phyloP scores from a whole-genome alignment of 176 grass and related monocot genomes.

The Pontederia paniculata region DNA sequence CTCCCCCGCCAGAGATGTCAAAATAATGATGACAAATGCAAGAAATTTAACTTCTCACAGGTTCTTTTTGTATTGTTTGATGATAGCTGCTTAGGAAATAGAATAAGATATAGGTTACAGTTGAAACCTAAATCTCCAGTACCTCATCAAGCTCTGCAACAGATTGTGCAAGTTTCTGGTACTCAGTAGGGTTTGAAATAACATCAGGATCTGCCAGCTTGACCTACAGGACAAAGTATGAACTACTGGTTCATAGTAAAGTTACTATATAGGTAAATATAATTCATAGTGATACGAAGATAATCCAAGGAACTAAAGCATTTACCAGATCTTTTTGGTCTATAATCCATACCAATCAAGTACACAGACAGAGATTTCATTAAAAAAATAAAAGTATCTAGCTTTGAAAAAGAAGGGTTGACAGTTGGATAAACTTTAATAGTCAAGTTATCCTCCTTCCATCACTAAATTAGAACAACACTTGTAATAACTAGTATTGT shows the following conservation, averaged over 20 bases:
- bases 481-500: too few species aligned
- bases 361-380: too few species aligned
- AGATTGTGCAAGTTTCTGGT: slow-evolving; percentile 91
- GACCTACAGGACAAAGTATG: slow-evolving; percentile 31
- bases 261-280: neutral
- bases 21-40: slow-evolving; percentile 6
- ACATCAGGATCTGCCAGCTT: slow-evolving; percentile 90
- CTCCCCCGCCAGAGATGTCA: slow-evolving; percentile 14
- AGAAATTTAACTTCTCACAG: neutral
- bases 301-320: too few species aligned
- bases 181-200: slow-evolving; percentile 68
- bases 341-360: too few species aligned
- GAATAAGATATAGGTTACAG: neutral
- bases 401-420: too few species aligned
- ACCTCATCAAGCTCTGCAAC: slow-evolving; percentile 76
- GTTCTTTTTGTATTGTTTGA: neutral
- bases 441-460: too few species aligned
- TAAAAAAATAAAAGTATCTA: too few species aligned
- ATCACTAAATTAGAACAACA: too few species aligned
- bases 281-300: neutral
- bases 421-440: too few species aligned
- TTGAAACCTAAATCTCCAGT: slow-evolving; percentile 4
- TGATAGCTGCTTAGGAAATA: neutral
- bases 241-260: too few species aligned
- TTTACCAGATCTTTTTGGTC: too few species aligned